Evolutionary conservation across 805 yeast species (phyloP).

Genomic region (Ogataea trehalophila): DNA sequence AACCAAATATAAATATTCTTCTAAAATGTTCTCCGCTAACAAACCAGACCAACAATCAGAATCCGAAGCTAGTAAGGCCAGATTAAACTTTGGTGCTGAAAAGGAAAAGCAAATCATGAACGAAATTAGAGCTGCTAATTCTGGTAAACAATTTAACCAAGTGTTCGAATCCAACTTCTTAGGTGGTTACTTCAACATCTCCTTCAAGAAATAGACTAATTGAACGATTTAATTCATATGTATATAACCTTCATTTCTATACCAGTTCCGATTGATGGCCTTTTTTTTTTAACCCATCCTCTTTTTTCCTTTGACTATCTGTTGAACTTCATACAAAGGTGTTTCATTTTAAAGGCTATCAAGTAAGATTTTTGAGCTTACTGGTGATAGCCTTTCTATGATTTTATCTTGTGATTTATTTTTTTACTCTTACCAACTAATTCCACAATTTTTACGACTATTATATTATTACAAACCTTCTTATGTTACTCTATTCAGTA

Average conservation of each 20-base stretch:
- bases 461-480: no score
- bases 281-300: no score
- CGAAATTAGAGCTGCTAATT: conserved; percentile 29
- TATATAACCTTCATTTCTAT: neutral
- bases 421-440: no score
- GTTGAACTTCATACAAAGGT: no score
- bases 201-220: conserved; percentile 22
- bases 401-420: no score
- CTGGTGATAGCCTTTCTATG: no score
- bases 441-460: no score
- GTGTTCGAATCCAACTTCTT: conserved; percentile 25
- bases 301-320: no score
- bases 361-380: no score
- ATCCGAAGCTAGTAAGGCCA: conserved; percentile 29
- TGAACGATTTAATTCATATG: neutral
- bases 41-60: conserved; percentile 29
- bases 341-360: no score
- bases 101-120: conserved; percentile 36
- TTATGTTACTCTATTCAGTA: no score
- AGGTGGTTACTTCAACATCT: conserved; percentile 30
- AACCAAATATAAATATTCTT: neutral
- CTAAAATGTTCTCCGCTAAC: conserved; percentile 23
- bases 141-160: conserved; percentile 23
- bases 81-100: conserved; percentile 34
- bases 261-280: no score